Evolutionary conservation across 192 early-diverging fungal species (phyloP).

Genomic region (Dissophora globulifera): DNA sequence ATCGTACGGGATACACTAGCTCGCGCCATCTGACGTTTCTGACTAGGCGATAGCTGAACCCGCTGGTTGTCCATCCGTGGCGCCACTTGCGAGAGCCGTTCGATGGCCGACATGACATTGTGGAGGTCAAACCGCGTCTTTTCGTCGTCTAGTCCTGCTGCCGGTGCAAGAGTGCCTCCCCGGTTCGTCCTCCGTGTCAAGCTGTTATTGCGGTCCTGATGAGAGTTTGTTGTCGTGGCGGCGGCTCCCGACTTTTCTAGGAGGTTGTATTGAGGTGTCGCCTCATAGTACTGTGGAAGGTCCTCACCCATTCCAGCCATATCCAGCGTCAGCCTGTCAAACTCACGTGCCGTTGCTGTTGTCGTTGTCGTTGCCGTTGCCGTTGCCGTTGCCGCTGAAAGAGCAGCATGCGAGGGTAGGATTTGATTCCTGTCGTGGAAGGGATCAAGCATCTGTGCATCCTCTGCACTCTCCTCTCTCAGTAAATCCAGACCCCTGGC

Average conservation of each 20-base stretch:
- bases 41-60: slow-evolving; percentile 57
- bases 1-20: slow-evolving; percentile 57
- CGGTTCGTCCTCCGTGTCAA: slow-evolving; percentile 5
- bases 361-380: not conserved
- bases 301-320: slow-evolving; percentile 23
- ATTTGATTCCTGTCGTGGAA: slow-evolving; percentile 24
- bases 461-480: too few relatives aligned
- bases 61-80: slow-evolving; percentile 67
- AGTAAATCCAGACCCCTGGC: not conserved
- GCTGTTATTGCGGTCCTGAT: too few relatives aligned
- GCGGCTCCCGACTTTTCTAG: slow-evolving; percentile 10
- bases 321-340: slow-evolving; percentile 42
- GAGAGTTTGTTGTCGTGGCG: too few relatives aligned
- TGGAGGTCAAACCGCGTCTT: slow-evolving; percentile 62
- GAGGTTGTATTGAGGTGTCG: slow-evolving; percentile 13
- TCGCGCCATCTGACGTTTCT: slow-evolving; percentile 55
- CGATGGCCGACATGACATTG: slow-evolving; percentile 63
- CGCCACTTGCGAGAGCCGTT: slow-evolving; percentile 59
- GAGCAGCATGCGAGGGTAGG: too few relatives aligned
- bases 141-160: slow-evolving; percentile 41
- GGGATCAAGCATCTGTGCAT: not conserved
- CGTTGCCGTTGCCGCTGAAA: too few relatives aligned
- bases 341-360: not conserved
- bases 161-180: not conserved
- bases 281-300: slow-evolving; percentile 34